phyloP scores from a whole-genome alignment of 2,329 filamentous ascomycete genomes.

The Pyrenophora teres region DNA sequence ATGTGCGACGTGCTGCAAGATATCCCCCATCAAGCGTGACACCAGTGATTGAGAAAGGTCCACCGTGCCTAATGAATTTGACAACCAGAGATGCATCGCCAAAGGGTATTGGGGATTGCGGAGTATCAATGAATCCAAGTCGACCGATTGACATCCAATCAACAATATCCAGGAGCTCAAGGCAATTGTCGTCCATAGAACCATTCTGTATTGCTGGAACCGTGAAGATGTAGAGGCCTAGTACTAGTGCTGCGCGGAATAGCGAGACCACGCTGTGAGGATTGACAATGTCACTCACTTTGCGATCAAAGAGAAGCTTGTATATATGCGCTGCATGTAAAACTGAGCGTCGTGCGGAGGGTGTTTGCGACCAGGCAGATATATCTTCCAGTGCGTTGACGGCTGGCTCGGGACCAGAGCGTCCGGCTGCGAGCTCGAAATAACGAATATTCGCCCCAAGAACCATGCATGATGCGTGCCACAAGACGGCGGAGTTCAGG shows the following conservation, averaged over 20 bases:
- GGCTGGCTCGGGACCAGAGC: slow-evolving; percentile 54
- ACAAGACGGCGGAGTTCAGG: slow-evolving; percentile 57
- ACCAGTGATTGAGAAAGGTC: slow-evolving; percentile 55
- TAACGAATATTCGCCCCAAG: slow-evolving; percentile 58
- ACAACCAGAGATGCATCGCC: slow-evolving; percentile 42
- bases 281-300: slow-evolving; percentile 58
- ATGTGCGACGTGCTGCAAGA: slow-evolving; percentile 56
- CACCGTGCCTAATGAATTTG: slow-evolving; percentile 56
- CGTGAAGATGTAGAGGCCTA: slow-evolving; percentile 60
- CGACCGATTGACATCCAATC: slow-evolving; percentile 56
- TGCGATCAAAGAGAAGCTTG: slow-evolving; percentile 56
- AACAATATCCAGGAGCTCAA: slow-evolving; percentile 57
- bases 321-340: slow-evolving; percentile 60
- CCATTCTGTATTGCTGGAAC: slow-evolving; percentile 44
- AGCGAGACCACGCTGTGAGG: slow-evolving; percentile 57
- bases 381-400: slow-evolving; percentile 57
- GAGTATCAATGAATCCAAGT: slow-evolving; percentile 51
- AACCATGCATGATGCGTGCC: slow-evolving; percentile 60
- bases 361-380: slow-evolving; percentile 56
- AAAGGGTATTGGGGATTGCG: slow-evolving; percentile 21
- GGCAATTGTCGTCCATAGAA: slow-evolving; percentile 31
- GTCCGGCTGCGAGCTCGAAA: slow-evolving; percentile 59
- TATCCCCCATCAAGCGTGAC: slow-evolving; percentile 57
- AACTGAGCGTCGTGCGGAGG: slow-evolving; percentile 56
- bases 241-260: slow-evolving; percentile 57